Percentiles rank a stretch among this genome's conserved stretches.
These are phyloP conservation scores for Cyberlindnera maclurae DNA, from an alignment of 805 yeast genomes.

Conservation along the genomic window DNA sequence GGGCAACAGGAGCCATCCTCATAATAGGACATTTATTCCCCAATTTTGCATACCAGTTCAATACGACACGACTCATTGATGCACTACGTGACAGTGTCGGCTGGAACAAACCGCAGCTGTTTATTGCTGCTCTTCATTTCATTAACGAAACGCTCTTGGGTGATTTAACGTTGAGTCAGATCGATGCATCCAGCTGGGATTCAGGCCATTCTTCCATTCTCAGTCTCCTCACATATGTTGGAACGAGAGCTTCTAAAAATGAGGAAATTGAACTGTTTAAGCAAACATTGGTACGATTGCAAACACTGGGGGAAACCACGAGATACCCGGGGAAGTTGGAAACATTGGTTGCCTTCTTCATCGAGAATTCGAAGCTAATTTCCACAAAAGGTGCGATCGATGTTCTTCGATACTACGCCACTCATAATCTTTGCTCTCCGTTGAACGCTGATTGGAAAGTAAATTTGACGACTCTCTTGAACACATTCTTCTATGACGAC, in stretches of 20 bases:
- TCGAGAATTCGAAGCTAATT: slow-evolving; percentile 30
- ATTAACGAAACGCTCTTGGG: slow-evolving; percentile 34
- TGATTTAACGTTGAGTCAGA: slow-evolving; percentile 23
- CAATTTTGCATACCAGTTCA: slow-evolving; percentile 21
- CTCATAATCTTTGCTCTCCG: slow-evolving; percentile 47
- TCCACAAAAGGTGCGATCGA: slow-evolving; percentile 32
- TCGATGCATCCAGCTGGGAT: slow-evolving; percentile 32
- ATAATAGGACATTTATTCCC: slow-evolving; percentile 28
- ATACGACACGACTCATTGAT: slow-evolving; percentile 26
- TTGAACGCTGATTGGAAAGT: slow-evolving; percentile 44
- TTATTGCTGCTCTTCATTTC: slow-evolving; percentile 33
- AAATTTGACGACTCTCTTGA: slow-evolving; percentile 37
- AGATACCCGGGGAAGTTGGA: slow-evolving; percentile 37
- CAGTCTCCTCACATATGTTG: slow-evolving; percentile 15
- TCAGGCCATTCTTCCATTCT: slow-evolving; percentile 16
- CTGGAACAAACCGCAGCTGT: slow-evolving; percentile 32
- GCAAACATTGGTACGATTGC: slow-evolving; percentile 31
- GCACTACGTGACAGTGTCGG: slow-evolving; percentile 27
- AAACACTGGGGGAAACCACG: slow-evolving; percentile 24
- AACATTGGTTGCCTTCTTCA: slow-evolving; percentile 34
- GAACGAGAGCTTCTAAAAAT: slow-evolving; percentile 20
- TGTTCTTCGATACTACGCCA: slow-evolving; percentile 41
- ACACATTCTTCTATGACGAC: slow-evolving; percentile 33
- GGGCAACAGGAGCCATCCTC: slow-evolving; percentile 34
- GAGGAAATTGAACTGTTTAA: slow-evolving; percentile 27